Percentiles rank a stretch among this genome's conserved stretches.
Conservation (phyloP, 805 yeast species). For the Komagataella kurtzmanii region DNA sequence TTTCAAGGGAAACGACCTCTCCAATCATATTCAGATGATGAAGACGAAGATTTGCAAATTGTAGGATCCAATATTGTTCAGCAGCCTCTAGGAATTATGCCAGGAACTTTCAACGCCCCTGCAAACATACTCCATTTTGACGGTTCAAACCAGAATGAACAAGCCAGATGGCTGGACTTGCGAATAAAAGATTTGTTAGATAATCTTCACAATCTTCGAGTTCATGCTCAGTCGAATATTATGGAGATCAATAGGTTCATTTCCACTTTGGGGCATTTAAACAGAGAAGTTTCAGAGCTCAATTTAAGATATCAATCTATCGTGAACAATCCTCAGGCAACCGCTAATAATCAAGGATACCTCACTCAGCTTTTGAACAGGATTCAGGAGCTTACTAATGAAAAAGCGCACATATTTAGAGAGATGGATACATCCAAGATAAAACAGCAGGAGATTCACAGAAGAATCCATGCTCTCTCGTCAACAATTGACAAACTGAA, state of each 20-base stretch:
- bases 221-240: neutral
- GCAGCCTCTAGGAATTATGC: conserved; percentile 34
- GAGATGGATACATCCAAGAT: neutral
- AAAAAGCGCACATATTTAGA: neutral
- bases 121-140: neutral
- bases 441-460: neutral
- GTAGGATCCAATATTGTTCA: conserved; percentile 3
- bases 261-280: neutral
- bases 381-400: neutral
- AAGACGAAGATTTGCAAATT: neutral
- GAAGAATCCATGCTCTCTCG: neutral
- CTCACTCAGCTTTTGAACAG: neutral
- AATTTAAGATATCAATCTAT: neutral
- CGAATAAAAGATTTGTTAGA: neutral
- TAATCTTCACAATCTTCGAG: neutral
- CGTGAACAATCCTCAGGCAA: neutral
- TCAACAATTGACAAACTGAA: neutral
- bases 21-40: neutral
- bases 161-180: neutral
- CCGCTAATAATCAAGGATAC: neutral
- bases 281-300: neutral
- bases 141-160: neutral
- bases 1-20: neutral
- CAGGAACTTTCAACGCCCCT: neutral
- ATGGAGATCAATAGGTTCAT: neutral